phyloP scores from a whole-genome alignment of 1,139 yeast genomes.

The Taphrina deformans region DNA sequence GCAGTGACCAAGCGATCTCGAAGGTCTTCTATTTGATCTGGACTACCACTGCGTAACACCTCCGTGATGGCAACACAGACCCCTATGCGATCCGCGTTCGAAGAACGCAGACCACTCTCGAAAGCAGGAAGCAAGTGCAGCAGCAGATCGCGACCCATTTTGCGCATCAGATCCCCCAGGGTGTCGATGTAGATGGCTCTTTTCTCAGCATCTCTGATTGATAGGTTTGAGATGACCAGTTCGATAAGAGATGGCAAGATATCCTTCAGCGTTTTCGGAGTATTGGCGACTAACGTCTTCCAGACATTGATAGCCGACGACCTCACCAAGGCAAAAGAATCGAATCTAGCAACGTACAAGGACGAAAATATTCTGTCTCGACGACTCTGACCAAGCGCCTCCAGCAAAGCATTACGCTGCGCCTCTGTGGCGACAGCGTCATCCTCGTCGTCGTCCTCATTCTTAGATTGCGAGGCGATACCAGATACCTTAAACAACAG shows the following conservation, averaged over 20 bases:
- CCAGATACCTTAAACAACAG: slow-evolving; percentile 93
- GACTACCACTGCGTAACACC: slow-evolving; percentile 71
- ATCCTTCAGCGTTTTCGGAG: slow-evolving; percentile 94
- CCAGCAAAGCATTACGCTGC: slow-evolving; percentile 56
- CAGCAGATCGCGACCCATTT: slow-evolving; percentile 89
- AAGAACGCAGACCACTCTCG: slow-evolving; percentile 64
- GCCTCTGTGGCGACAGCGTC: slow-evolving; percentile 60
- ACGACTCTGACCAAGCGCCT: slow-evolving; percentile 80
- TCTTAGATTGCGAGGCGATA: slow-evolving; percentile 47
- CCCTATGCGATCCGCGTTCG: slow-evolving; percentile 88
- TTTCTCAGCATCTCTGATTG: slow-evolving; percentile 73
- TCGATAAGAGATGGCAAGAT: slow-evolving; percentile 80
- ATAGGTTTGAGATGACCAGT: slow-evolving; percentile 77
- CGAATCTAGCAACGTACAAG: slow-evolving; percentile 89
- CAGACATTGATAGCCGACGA: slow-evolving; percentile 92
- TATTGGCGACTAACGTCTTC: slow-evolving; percentile 94
- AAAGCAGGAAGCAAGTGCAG: slow-evolving; percentile 82
- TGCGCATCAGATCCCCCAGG: slow-evolving; percentile 89
- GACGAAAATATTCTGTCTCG: slow-evolving; percentile 83
- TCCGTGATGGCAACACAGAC: slow-evolving; percentile 91
- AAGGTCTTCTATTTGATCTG: slow-evolving; percentile 62
- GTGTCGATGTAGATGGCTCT: slow-evolving; percentile 91
- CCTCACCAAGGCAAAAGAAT: slow-evolving; percentile 82
- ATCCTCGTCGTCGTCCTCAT: slow-evolving; percentile 47
- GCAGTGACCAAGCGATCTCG: slow-evolving; percentile 71